Base-by-base conservation (phyloP, 2,329 filamentous ascomycete genomes). In the Aspergillaceae sp. region DNA sequence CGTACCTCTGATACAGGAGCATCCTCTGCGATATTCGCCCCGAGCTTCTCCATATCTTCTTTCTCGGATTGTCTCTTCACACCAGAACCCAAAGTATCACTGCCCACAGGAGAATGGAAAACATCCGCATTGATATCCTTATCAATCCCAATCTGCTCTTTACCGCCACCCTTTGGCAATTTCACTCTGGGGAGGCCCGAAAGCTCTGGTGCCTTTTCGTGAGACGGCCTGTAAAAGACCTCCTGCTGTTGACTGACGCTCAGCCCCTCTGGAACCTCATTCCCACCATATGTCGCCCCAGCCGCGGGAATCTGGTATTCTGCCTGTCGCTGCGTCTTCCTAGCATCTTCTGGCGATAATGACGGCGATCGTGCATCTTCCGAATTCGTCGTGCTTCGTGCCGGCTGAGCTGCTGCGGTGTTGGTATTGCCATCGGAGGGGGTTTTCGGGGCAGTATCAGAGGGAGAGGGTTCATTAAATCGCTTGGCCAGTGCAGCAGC, bases 401-500 rank as follows among this genome's bases (percentile, higher is more conserved):
- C 19, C 50, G 34, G 61, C 65, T 27, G 62, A 42, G 56, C 19
- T 19, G 19, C 2, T 19, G 19, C 19, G 19, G 19, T 2, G 19
- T 19, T 19, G 19, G 19, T 19, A 19, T 19, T 19, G 19, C 19
- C 19, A 19, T 19, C 19, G 19, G 19, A 19, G 19, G 19, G 40
- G 44, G 48, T 47, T 40, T 47, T 49, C 28, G 52, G 41, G 42
- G 35, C 29, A 40, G 47, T 41, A 63, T 36, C 64, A 55, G 45
- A 33, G 63, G 51, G 42, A 48, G 41, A 29, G n/a, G 53, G 47
- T 55, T 81, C 79, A 53, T 77, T 75, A 58, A 83, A 73, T 43
- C 78, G 72, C 51, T 74, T 73, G 9, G 75, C 76, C 43, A 84
- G 70, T 43, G 76, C 75, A 33, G 78, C 73, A 19, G 80, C 80